phyloP scores from a whole-genome alignment of 2,329 filamentous ascomycete species.

The Fusarium abutilonis region DNA sequence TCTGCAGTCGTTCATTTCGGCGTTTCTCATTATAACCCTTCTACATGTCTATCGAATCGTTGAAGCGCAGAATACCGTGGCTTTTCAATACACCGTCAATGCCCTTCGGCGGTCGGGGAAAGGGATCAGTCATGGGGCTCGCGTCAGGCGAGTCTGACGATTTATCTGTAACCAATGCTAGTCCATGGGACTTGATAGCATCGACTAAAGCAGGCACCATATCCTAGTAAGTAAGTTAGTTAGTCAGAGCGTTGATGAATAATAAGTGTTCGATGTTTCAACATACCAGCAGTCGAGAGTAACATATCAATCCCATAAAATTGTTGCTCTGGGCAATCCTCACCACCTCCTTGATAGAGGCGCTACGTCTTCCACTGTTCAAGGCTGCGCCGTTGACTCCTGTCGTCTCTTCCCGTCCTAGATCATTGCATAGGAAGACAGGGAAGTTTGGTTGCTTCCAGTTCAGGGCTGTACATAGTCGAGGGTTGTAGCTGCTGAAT shows the following conservation, averaged over 20 bases:
- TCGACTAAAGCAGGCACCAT: slow-evolving; percentile 93
- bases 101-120: slow-evolving; percentile 75
- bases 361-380: slow-evolving; percentile 75
- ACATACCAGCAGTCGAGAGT: slow-evolving; percentile 83
- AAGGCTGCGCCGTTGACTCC: slow-evolving; percentile 51
- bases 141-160: slow-evolving; percentile 65
- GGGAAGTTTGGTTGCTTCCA: slow-evolving; percentile 99
- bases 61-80: slow-evolving; percentile 91
- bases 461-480: slow-evolving; percentile 91
- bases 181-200: slow-evolving; percentile 91
- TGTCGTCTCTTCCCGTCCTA: slow-evolving; percentile 70
- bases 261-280: too few species aligned
- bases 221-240: slow-evolving; percentile 64
- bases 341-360: slow-evolving; percentile 94
- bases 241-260: too few species aligned
- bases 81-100: slow-evolving; percentile 87
- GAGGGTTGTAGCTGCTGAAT: slow-evolving; percentile 91
- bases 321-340: slow-evolving; percentile 95
- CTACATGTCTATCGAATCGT: slow-evolving; percentile 84
- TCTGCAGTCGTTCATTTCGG: slow-evolving; percentile 27
- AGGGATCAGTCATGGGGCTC: slow-evolving; percentile 58
- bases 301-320: slow-evolving; percentile 96
- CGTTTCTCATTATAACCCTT: slow-evolving; percentile 40
- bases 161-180: slow-evolving; percentile 91
- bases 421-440: slow-evolving; percentile 92